These are phyloP conservation scores for Spergularia azorica DNA, from an alignment of 179 eudicot species.

Conservation along the genomic window DNA sequence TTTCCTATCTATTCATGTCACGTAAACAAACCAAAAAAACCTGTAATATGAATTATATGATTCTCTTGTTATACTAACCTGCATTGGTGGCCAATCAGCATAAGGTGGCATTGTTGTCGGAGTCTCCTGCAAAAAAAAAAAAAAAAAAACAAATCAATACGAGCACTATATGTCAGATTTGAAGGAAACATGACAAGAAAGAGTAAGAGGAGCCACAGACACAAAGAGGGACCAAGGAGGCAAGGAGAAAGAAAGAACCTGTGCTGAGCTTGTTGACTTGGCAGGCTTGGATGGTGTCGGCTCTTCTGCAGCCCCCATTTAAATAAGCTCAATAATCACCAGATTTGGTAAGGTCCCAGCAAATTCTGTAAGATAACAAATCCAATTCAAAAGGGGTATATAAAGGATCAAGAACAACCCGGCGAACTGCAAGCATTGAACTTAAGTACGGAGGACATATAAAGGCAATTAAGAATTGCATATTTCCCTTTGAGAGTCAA, in stretches of 20 bases:
- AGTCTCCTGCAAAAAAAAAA: slow-evolving; percentile 56
- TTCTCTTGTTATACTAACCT: slow-evolving; percentile 47
- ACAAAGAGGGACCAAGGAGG: slow-evolving; percentile 10
- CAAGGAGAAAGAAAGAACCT: slow-evolving; percentile 28
- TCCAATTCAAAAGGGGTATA: slow-evolving; percentile 18
- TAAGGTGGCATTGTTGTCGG: slow-evolving; percentile 56
- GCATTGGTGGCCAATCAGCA: slow-evolving; percentile 92
- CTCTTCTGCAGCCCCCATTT: slow-evolving; percentile 85
- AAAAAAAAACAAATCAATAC: background rate
- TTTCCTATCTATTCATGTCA: no score
- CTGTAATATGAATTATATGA: background rate
- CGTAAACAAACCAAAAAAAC: background rate
- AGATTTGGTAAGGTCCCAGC: slow-evolving; percentile 8
- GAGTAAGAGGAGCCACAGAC: background rate
- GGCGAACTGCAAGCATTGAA: slow-evolving; percentile 19
- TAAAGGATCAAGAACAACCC: slow-evolving; percentile 25
- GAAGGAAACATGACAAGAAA: slow-evolving; percentile 16
- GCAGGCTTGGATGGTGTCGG: slow-evolving; percentile 68
- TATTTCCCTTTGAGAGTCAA: background rate
- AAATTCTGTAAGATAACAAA: slow-evolving; percentile 1
- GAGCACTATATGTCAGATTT: background rate
- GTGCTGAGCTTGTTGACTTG: slow-evolving; percentile 34
- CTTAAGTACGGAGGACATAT: background rate
- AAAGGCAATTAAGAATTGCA: background rate
- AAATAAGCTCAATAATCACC: slow-evolving; percentile 26